Evolutionary conservation across 768 basidiomycete species (phyloP).

Genomic region (Lentinula edodes): DNA sequence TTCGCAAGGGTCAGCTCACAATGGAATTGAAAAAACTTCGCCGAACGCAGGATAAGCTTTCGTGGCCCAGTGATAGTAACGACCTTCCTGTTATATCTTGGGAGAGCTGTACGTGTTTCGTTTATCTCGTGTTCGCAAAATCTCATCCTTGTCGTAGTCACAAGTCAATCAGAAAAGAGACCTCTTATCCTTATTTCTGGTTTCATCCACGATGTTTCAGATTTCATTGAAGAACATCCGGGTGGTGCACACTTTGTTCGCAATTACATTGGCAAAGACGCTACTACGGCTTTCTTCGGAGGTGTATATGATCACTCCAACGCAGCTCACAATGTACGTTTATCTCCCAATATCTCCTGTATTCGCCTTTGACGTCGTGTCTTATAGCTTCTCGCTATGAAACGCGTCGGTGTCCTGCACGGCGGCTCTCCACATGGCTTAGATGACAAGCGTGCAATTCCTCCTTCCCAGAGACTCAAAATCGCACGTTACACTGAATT

Average conservation of each 20-base stretch:
- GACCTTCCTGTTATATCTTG: constrained; percentile 49
- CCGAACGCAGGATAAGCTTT: constrained; percentile 66
- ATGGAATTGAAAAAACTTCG: constrained; percentile 90
- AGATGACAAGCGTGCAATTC: constrained; percentile 54
- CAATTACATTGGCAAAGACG: constrained; percentile 81
- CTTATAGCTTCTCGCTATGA: constrained; percentile 52
- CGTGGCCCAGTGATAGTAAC: constrained; percentile 73
- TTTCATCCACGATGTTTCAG: constrained; percentile 86
- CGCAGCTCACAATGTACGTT: constrained; percentile 74
- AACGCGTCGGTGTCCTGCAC: constrained; percentile 59
- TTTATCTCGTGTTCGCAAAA: constrained; percentile 18
- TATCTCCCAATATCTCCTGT: neutral
- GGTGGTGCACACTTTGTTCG: constrained; percentile 78
- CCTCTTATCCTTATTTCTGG: constrained; percentile 85
- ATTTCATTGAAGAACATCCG: constrained; percentile 88
- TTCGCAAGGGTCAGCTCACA: constrained; percentile 86
- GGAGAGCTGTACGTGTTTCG: constrained; percentile 9
- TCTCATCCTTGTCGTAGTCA: constrained; percentile 40
- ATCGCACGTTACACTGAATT: constrained; percentile 64
- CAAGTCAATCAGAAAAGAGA: constrained; percentile 71
- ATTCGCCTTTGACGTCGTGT: constrained; percentile 5
- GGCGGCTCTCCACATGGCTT: constrained; percentile 54
- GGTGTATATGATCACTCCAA: constrained; percentile 88
- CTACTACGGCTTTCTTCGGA: constrained; percentile 92
- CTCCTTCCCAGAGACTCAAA: constrained; percentile 67